phyloP scores from a whole-genome alignment of 129 eudicot genomes.

The Ambrosia trifida region DNA sequence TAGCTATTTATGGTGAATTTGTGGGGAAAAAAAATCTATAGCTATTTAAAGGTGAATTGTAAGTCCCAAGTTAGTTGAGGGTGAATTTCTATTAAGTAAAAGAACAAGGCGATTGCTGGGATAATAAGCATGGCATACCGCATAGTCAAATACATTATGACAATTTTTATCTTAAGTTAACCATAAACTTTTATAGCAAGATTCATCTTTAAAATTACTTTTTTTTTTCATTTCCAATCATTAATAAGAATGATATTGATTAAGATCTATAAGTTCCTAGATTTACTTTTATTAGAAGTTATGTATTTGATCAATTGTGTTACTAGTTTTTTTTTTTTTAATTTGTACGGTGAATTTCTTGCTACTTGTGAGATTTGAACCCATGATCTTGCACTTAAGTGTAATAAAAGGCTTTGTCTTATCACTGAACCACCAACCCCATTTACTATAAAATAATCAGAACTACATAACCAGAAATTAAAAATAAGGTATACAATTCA shows the following conservation, averaged over 20 bases:
- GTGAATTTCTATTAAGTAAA: neutral
- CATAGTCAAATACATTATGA: neutral
- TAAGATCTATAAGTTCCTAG: neutral
- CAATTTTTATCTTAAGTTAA: slow-evolving; percentile 4
- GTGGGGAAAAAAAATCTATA: too few species aligned
- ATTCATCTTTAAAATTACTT: neutral
- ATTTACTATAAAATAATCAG: neutral
- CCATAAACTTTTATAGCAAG: neutral
- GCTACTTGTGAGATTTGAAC: too few species aligned
- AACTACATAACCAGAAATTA: neutral
- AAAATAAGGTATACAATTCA: too few species aligned
- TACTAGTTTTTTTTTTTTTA: too few species aligned
- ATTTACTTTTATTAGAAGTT: neutral
- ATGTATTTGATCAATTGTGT: neutral
- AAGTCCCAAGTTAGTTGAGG: too few species aligned
- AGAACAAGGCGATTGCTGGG: neutral
- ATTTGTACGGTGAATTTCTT: too few species aligned
- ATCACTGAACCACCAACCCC: too few species aligned
- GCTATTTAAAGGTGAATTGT: too few species aligned
- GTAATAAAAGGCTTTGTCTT: too few species aligned
- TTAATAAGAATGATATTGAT: neutral
- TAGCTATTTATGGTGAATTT: too few species aligned
- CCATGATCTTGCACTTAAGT: too few species aligned
- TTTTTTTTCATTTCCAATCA: neutral
- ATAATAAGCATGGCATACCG: neutral